These are phyloP conservation scores for Berkeleyomyces basicola DNA, from an alignment of 2,329 filamentous ascomycete genomes.

Conservation along the genomic window DNA sequence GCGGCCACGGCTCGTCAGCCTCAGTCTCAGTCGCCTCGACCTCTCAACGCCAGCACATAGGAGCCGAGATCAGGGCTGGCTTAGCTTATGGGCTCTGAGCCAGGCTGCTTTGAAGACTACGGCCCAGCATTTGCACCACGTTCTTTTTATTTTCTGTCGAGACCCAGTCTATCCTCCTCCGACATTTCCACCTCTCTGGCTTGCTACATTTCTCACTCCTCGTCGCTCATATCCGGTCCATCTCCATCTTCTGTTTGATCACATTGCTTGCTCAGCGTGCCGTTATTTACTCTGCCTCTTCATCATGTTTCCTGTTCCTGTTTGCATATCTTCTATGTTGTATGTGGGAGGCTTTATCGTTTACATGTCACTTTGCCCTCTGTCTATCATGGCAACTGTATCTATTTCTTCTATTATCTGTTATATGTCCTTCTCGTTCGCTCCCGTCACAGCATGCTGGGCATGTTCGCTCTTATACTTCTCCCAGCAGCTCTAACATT, in stretches of 20 bases:
- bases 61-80: not conserved
- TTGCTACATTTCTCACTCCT: too few species aligned
- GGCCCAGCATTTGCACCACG: not conserved
- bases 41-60: not conserved
- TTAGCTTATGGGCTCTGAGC: not conserved
- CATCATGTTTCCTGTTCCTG: not conserved
- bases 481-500: not conserved
- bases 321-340: not conserved
- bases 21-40: conserved; percentile 4
- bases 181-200: not conserved
- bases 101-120: too few species aligned
- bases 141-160: not conserved
- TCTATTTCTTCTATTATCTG: not conserved
- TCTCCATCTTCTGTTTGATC: not conserved
- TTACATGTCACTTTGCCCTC: not conserved
- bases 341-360: not conserved
- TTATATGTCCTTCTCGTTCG: not conserved
- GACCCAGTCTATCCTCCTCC: not conserved
- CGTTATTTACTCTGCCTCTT: not conserved
- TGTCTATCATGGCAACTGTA: not conserved
- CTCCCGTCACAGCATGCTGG: not conserved
- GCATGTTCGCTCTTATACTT: not conserved
- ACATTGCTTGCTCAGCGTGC: not conserved
- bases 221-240: not conserved
- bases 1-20: conserved; percentile 5